These are phyloP conservation scores for Papiliotrema laurentii DNA, from an alignment of 1,284 basidiomycete genomes.

Conservation along the genomic window DNA sequence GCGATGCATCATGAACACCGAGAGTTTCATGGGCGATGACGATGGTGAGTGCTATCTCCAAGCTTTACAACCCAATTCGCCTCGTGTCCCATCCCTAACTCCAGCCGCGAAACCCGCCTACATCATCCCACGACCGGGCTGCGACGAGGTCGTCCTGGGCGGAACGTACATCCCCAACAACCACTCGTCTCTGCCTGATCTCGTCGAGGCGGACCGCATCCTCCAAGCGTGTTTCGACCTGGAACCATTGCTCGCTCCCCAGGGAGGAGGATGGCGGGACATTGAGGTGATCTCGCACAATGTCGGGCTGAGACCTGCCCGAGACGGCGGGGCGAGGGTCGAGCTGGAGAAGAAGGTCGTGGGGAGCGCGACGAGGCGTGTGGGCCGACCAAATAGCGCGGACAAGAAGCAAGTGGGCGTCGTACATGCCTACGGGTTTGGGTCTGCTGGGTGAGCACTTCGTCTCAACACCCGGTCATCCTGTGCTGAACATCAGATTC, in stretches of 20 bases:
- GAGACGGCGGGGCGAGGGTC: conserved; percentile 64
- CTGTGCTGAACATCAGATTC: background rate
- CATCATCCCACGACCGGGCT: conserved; percentile 49
- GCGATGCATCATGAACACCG: conserved; percentile 19
- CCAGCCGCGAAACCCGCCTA: conserved; percentile 20
- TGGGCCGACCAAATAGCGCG: background rate
- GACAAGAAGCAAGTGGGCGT: conserved; percentile 49
- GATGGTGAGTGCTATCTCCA: background rate
- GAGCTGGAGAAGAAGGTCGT: conserved; percentile 57
- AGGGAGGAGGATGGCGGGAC: conserved; percentile 36
- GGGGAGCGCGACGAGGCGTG: conserved; percentile 26
- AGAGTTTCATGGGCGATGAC: background rate
- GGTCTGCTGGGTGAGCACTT: conserved; percentile 36
- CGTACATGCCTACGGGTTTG: conserved; percentile 67
- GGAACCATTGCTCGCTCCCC: conserved; percentile 40
- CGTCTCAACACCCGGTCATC: background rate
- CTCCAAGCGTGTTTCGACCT: conserved; percentile 40
- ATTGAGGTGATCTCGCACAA: conserved; percentile 58
- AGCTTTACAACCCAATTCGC: background rate
- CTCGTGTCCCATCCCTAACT: background rate
- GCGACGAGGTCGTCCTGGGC: conserved; percentile 41
- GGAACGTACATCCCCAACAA: conserved; percentile 40
- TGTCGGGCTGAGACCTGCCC: conserved; percentile 67
- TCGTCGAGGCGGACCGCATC: conserved; percentile 38
- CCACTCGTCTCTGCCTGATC: conserved; percentile 37